These are phyloP conservation scores for Coemansia sp. DNA, from an alignment of 192 early-diverging fungal genomes.

Conservation along the genomic window DNA sequence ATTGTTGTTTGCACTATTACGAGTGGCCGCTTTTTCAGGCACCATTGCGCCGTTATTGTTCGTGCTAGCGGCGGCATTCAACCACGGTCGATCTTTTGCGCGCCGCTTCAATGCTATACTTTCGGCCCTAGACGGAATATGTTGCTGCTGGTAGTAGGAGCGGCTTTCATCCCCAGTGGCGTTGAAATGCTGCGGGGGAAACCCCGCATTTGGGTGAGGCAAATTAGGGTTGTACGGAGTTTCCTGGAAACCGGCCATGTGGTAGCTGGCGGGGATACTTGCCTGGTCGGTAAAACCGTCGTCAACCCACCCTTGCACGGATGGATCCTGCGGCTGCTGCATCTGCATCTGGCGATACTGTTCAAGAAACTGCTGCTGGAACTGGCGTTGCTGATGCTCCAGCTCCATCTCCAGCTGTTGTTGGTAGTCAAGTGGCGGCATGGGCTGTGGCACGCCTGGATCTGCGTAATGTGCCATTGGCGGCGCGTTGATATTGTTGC, in stretches of 20 bases:
- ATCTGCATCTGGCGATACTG: constrained; percentile 35
- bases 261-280: constrained; percentile 13
- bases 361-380: constrained; percentile 45
- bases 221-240: constrained; percentile 40
- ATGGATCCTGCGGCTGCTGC: constrained; percentile 22
- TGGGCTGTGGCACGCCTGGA: constrained; percentile 1
- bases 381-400: constrained; percentile 49
- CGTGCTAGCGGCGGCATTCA: constrained; percentile 8
- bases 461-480: not conserved
- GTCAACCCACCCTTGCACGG: constrained; percentile 30
- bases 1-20: not conserved
- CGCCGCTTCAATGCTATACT: constrained; percentile 9
- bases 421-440: constrained; percentile 26
- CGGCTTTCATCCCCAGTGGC: not conserved
- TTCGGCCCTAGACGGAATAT: not conserved
- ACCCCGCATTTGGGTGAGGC: constrained; percentile 14
- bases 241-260: constrained; percentile 31
- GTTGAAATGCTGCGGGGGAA: not conserved
- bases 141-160: not conserved
- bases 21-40: not conserved
- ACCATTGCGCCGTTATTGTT: not conserved
- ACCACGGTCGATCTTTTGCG: constrained; percentile 33
- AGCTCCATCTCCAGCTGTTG: constrained; percentile 45
- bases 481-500: constrained; percentile 9
- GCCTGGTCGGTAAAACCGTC: constrained; percentile 37